Evolutionary conservation across 768 basidiomycete species (phyloP).

Genomic region (Tulasnella sp.): DNA sequence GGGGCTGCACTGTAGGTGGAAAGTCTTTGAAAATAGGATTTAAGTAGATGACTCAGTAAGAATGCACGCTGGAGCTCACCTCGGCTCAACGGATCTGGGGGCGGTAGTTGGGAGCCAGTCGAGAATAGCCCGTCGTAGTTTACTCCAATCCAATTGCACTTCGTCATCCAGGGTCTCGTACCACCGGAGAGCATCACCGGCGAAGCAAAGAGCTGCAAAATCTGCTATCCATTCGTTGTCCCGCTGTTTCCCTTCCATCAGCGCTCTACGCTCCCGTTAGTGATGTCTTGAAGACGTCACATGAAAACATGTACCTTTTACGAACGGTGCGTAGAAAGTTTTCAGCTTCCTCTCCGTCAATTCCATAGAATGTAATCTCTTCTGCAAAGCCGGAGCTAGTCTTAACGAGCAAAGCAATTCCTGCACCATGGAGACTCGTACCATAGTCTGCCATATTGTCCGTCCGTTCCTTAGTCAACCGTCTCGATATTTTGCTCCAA

Average conservation of each 20-base stretch:
- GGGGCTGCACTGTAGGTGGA: not conserved
- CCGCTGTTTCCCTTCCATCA: not conserved
- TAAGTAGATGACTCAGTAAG: not conserved
- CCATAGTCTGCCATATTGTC: not conserved
- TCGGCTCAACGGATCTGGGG: not conserved
- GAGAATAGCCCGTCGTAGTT: not conserved
- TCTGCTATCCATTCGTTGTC: not conserved
- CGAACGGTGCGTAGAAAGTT: not conserved
- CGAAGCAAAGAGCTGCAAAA: not conserved
- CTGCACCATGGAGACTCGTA: not conserved
- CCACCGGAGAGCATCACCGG: not conserved
- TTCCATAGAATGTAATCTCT: not conserved
- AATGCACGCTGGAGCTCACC: not conserved
- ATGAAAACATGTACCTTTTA: not conserved
- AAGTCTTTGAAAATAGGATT: not conserved
- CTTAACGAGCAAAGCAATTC: not conserved
- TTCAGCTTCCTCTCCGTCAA: constrained; percentile 2
- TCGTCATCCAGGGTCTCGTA: not conserved
- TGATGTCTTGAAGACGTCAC: not conserved
- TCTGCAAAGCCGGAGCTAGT: not conserved
- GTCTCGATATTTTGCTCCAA: not conserved
- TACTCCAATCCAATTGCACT: not conserved
- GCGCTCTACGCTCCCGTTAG: not conserved
- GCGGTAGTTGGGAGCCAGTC: not conserved
- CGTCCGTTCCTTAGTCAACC: not conserved